Evolutionary conservation across 805 yeast species (phyloP).

Genomic region (Metschnikowia similis): DNA sequence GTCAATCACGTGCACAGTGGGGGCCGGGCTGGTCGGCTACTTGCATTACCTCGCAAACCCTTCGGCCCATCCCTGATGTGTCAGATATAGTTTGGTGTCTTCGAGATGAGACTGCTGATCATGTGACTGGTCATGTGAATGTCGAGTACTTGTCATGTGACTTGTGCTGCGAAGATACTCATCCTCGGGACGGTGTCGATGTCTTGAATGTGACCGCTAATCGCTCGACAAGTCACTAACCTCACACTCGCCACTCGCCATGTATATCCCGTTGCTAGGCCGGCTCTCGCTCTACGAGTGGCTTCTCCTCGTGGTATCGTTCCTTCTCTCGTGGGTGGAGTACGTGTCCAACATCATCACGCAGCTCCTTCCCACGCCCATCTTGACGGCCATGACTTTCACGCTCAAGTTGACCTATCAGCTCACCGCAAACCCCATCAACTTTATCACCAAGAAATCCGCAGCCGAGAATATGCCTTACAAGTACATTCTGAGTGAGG

Average conservation of each 20-base stretch:
- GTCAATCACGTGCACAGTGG: no score
- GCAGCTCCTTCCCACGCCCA: constrained; percentile 39
- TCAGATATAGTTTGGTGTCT: no score
- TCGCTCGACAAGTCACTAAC: no score
- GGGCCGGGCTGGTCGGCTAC: no score
- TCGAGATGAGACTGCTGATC: no score
- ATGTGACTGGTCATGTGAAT: no score
- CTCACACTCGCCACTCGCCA: not conserved
- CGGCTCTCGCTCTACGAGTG: constrained; percentile 48
- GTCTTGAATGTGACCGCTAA: no score
- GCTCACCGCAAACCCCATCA: constrained; percentile 26
- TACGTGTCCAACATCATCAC: constrained; percentile 43
- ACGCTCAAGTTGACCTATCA: constrained; percentile 25
- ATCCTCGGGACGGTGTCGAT: no score
- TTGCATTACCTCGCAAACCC: no score
- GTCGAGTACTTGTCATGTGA: no score
- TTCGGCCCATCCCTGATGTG: no score
- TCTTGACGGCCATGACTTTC: constrained; percentile 35
- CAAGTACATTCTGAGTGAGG: constrained; percentile 21
- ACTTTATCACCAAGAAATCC: constrained; percentile 15
- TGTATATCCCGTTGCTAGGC: constrained; percentile 22
- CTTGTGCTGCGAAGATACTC: no score
- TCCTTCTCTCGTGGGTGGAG: constrained; percentile 49
- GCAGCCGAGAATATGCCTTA: constrained; percentile 15
- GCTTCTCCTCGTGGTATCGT: constrained; percentile 42